Evolutionary conservation across 1,284 basidiomycete species (phyloP).

Genomic region (Leccinum subfulvum): DNA sequence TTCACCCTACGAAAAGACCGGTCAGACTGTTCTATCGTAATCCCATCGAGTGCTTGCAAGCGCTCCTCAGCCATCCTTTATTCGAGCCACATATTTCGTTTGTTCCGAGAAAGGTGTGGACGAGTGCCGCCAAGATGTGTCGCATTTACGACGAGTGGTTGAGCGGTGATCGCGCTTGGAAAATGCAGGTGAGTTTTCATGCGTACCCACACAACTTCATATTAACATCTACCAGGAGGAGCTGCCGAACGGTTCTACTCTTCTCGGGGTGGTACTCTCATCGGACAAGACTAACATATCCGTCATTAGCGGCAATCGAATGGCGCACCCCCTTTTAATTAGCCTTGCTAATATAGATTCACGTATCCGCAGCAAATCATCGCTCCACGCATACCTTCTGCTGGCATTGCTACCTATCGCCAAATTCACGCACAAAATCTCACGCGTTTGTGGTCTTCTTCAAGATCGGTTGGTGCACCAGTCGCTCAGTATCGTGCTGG

Average conservation of each 20-base stretch:
- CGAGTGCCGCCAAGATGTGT: not conserved
- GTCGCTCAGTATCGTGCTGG: not conserved
- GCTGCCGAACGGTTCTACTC: not conserved
- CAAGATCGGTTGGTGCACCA: not conserved
- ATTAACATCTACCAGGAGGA: too few relatives aligned
- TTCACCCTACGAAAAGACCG: too few relatives aligned
- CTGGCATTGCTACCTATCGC: not conserved
- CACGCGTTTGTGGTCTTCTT: not conserved
- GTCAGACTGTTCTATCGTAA: too few relatives aligned
- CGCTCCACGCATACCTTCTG: not conserved
- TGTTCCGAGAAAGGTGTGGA: not conserved
- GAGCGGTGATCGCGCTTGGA: not conserved
- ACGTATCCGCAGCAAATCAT: not conserved
- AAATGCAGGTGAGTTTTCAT: not conserved
- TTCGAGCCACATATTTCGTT: not conserved
- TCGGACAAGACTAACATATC: not conserved
- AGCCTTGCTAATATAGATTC: not conserved
- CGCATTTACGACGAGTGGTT: not conserved
- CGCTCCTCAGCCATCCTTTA: not conserved
- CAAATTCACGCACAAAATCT: not conserved
- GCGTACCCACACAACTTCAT: too few relatives aligned
- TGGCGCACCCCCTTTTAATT: not conserved
- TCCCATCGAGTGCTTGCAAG: too few relatives aligned
- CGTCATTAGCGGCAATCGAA: not conserved
- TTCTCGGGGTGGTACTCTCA: not conserved